Conservation (phyloP, 139 green algal genomes). For the Pseudopediastrum boryanum region DNA sequence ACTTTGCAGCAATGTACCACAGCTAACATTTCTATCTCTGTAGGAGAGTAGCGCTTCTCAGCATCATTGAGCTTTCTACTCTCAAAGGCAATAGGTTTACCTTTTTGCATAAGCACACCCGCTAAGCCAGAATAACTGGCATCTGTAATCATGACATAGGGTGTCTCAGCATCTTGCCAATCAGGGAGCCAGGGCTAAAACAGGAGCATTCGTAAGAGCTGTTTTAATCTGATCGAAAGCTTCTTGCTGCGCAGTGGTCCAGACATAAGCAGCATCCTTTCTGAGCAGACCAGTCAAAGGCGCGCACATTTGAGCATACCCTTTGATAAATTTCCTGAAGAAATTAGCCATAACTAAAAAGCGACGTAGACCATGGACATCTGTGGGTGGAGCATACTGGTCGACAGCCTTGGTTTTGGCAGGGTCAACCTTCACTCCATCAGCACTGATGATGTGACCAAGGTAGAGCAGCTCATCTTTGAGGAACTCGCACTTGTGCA, state of each 20-base stretch:
- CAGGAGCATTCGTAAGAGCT: constrained; percentile 30
- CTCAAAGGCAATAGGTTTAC: constrained; percentile 9
- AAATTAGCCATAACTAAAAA: constrained; percentile 68
- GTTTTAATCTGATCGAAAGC: constrained; percentile 35
- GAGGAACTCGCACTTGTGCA: too few relatives aligned
- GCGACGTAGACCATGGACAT: constrained; percentile 30
- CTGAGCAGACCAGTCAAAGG: constrained; percentile 46
- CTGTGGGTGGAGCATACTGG: constrained; percentile 45
- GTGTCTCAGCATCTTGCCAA: not conserved
- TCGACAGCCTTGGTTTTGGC: constrained; percentile 49
- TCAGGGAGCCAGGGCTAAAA: constrained; percentile 38
- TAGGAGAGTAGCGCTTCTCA: not conserved
- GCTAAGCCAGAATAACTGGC: not conserved
- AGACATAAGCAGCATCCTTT: constrained; percentile 32
- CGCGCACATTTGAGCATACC: constrained; percentile 41
- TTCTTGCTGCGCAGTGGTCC: constrained; percentile 2
- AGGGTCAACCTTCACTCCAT: too few relatives aligned
- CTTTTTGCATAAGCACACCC: constrained; percentile 11
- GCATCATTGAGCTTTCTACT: not conserved
- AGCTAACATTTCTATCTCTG: constrained; percentile 25
- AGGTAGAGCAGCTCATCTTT: too few relatives aligned
- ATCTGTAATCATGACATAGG: constrained; percentile 8
- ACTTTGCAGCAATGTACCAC: constrained; percentile 1
- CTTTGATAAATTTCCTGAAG: constrained; percentile 55
- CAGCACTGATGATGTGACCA: too few relatives aligned